Evolutionary conservation across 2,329 filamentous ascomycete genomes (phyloP).

Genomic region (Alternaria sp.): DNA sequence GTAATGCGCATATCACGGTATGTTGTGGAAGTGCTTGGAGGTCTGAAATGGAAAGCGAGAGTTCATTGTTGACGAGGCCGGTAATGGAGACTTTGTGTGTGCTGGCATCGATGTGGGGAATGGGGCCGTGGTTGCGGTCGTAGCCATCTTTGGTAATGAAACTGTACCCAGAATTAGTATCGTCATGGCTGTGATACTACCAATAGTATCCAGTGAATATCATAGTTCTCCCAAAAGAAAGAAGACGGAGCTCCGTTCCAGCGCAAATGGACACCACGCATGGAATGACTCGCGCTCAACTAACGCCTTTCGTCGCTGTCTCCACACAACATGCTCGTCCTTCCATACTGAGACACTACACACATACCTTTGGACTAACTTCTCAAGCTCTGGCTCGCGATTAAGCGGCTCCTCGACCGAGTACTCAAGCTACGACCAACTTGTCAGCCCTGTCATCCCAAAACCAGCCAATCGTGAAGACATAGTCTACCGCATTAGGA

Average conservation of each 20-base stretch:
- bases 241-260: neutral
- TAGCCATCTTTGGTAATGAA: slow-evolving; percentile 63
- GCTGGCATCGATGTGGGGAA: slow-evolving; percentile 57
- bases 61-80: slow-evolving; percentile 56
- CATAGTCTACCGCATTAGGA: slow-evolving; percentile 29
- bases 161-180: slow-evolving; percentile 26
- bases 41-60: slow-evolving; percentile 58
- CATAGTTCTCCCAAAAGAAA: neutral
- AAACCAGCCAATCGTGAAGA: slow-evolving; percentile 6
- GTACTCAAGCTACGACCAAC: slow-evolving; percentile 50
- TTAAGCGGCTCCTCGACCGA: slow-evolving; percentile 58
- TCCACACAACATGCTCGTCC: neutral
- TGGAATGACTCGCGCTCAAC: neutral
- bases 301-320: neutral
- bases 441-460: slow-evolving; percentile 13
- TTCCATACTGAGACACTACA: neutral
- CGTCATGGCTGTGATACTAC: neutral
- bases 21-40: slow-evolving; percentile 62
- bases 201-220: neutral
- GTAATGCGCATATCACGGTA: slow-evolving; percentile 64
- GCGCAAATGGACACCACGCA: neutral
- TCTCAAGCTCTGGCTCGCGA: slow-evolving; percentile 56
- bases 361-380: slow-evolving; percentile 55
- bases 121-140: slow-evolving; percentile 65
- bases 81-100: slow-evolving; percentile 58